Percentiles rank a stretch among this genome's conserved stretches.
phyloP scores from a whole-genome alignment of 2,329 filamentous ascomycete genomes.

The Epichloe baconii region DNA sequence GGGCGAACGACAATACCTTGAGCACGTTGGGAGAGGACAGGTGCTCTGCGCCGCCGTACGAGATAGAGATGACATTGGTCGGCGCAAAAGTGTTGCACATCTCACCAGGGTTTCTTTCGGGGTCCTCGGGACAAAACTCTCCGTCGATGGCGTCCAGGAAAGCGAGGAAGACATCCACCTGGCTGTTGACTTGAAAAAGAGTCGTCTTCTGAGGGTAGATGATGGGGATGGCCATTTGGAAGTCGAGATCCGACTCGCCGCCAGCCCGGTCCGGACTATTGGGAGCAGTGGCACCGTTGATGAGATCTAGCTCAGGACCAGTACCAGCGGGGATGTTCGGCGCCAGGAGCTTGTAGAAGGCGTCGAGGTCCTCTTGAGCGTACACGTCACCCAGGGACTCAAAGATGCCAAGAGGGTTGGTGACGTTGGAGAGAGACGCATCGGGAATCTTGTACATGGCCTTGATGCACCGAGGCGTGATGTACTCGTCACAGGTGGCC shows the following conservation, averaged over 20 bases:
- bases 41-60: conserved; percentile 18
- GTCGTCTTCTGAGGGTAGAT: conserved; percentile 38
- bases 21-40: conserved; percentile 34
- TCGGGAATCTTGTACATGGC: conserved; percentile 33
- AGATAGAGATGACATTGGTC: conserved; percentile 25
- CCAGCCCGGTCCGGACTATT: conserved; percentile 16
- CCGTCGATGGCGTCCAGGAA: conserved; percentile 36
- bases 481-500: conserved; percentile 33
- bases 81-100: conserved; percentile 16
- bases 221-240: conserved; percentile 39
- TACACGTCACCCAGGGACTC: conserved; percentile 39
- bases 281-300: conserved; percentile 34
- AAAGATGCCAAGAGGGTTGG: conserved; percentile 38
- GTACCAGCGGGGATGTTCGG: conserved; percentile 27
- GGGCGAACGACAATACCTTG: neutral
- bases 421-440: conserved; percentile 17
- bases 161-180: conserved; percentile 28
- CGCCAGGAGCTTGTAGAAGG: conserved; percentile 32
- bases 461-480: conserved; percentile 43
- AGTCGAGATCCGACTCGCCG: conserved; percentile 40
- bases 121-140: conserved; percentile 36
- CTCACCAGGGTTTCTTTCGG: conserved; percentile 28
- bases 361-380: conserved; percentile 33
- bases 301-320: conserved; percentile 30
- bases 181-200: conserved; percentile 29